Conservation (phyloP, 2,329 filamentous ascomycete genomes). For the Aurifilum marmelostoma region DNA sequence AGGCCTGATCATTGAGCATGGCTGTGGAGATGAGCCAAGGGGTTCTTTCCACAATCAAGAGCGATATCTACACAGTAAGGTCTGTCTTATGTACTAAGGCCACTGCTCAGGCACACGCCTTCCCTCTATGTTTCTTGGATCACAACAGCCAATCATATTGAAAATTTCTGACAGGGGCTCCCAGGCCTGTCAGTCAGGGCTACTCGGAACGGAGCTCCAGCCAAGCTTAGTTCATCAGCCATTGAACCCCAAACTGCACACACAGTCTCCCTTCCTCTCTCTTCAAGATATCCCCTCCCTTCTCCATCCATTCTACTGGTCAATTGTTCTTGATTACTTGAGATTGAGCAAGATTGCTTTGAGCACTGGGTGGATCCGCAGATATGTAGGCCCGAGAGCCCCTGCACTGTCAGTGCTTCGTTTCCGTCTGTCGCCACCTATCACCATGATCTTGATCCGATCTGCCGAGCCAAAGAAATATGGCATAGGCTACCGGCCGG, state of each 20-base stretch:
- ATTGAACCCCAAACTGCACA: not conserved
- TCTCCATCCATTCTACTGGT: not conserved
- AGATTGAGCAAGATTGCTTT: not conserved
- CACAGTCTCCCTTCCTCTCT: not conserved
- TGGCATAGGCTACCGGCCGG: not conserved
- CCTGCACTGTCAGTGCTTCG: not conserved
- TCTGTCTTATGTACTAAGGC: not conserved
- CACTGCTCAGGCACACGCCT: not conserved
- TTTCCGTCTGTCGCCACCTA: not conserved
- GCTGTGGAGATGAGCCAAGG: not conserved
- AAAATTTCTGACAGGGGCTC: not conserved
- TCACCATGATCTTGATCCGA: not conserved
- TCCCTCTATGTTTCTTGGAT: not conserved
- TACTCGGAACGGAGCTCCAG: not conserved
- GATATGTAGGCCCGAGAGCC: not conserved
- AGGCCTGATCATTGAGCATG: constrained; percentile 7
- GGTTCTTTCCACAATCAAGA: not conserved
- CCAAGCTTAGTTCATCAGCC: not conserved
- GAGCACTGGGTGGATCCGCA: not conserved
- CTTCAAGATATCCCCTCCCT: not conserved
- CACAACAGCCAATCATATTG: not conserved
- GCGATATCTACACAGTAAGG: too few species aligned
- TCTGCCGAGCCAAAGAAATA: not conserved
- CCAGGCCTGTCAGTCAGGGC: not conserved
- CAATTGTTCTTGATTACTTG: not conserved